Percentiles rank a stretch among this genome's conserved stretches.
Conservation (phyloP, 2,329 filamentous ascomycete genomes). For the Curvularia eragrostidis region DNA sequence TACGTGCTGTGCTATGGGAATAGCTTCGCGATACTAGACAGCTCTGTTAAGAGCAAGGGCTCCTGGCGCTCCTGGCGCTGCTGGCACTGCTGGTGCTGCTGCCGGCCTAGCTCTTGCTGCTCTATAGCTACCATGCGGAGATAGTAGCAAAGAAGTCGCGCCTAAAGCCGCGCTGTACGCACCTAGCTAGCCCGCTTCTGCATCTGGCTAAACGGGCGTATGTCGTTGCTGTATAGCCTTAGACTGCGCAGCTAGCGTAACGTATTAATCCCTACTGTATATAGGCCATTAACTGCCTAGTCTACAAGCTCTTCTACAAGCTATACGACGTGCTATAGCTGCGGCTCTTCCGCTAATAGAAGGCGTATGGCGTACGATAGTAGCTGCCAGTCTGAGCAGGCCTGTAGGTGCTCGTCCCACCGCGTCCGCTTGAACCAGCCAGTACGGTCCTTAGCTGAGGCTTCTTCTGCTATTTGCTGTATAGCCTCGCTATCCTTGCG, state of each 20-base stretch:
- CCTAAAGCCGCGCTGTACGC: not conserved
- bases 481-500: not conserved
- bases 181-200: slow-evolving; percentile 1
- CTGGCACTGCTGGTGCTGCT: not conserved
- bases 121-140: slow-evolving; percentile 5
- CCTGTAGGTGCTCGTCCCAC: slow-evolving; percentile 4
- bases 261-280: not conserved
- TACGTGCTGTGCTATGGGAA: not conserved
- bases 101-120: not conserved
- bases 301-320: slow-evolving; percentile 3
- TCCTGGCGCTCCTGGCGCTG: not conserved
- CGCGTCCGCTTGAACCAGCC: slow-evolving; percentile 10
- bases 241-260: slow-evolving; percentile 1
- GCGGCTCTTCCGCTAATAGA: not conserved
- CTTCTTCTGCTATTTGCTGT: slow-evolving; percentile 1
- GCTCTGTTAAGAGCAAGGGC: not conserved
- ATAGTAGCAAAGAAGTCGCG: slow-evolving; percentile 6
- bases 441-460: not conserved
- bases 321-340: not conserved
- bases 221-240: not conserved
- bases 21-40: not conserved
- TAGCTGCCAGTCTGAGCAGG: slow-evolving; percentile 1
- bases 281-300: not conserved
- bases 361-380: slow-evolving; percentile 3
- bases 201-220: not conserved